phyloP scores from a whole-genome alignment of 2,329 filamentous ascomycete genomes.

The Hypoxylon sp. region DNA sequence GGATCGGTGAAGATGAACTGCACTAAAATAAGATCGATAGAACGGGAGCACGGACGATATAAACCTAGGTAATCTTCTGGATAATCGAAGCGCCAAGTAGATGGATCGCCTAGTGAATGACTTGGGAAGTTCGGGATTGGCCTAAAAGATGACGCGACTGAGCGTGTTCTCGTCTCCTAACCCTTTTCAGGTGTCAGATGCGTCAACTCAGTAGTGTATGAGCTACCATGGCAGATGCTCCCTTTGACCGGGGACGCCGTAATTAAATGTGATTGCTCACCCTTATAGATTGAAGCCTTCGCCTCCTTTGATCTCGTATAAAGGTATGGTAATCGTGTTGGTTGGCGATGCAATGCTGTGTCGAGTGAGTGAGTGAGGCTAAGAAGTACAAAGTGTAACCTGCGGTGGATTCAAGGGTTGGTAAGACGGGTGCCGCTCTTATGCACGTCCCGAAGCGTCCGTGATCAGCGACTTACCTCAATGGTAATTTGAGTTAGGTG shows the following conservation, averaged over 20 bases:
- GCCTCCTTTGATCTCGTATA: slow-evolving; percentile 24
- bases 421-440: slow-evolving; percentile 40
- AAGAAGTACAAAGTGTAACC: slow-evolving; percentile 37
- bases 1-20: slow-evolving; percentile 27
- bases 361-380: slow-evolving; percentile 27
- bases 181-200: slow-evolving; percentile 32
- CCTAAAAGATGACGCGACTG: slow-evolving; percentile 38
- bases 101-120: slow-evolving; percentile 23
- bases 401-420: slow-evolving; percentile 21
- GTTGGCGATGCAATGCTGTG: slow-evolving; percentile 32
- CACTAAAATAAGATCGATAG: slow-evolving; percentile 33
- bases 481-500: slow-evolving; percentile 24
- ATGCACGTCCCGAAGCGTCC: slow-evolving; percentile 40
- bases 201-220: slow-evolving; percentile 23
- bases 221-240: slow-evolving; percentile 20
- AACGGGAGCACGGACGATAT: slow-evolving; percentile 29
- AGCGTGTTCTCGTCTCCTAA: slow-evolving; percentile 23
- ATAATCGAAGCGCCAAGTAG: slow-evolving; percentile 38
- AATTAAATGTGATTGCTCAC: slow-evolving; percentile 33
- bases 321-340: slow-evolving; percentile 10
- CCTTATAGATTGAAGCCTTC: slow-evolving; percentile 20
- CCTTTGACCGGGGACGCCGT: slow-evolving; percentile 22
- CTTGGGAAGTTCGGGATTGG: slow-evolving; percentile 26
- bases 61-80: slow-evolving; percentile 24
- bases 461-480: slow-evolving; percentile 33